Percentiles rank a stretch among this genome's conserved stretches.
Evolutionary conservation across 208 protist genomes (phyloP).

Genomic region (Acanthamoeba culbertsoni): DNA sequence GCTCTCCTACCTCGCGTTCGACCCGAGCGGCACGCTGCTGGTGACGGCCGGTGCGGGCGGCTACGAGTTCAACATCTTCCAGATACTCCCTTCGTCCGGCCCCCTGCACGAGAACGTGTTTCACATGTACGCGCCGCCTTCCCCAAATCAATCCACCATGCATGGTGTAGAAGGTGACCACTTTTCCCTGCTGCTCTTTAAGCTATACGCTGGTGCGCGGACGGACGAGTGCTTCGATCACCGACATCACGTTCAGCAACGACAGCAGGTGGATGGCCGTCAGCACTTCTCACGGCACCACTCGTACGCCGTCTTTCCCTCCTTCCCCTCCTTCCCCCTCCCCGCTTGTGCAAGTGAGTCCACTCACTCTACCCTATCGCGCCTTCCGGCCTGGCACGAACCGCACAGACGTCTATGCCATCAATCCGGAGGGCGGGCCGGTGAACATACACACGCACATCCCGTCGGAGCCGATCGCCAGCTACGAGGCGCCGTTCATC

Average conservation of each 20-base stretch:
- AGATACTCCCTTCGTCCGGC: not conserved
- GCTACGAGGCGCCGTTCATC: slow-evolving; percentile 35
- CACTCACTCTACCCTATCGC: not conserved
- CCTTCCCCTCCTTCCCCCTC: no score
- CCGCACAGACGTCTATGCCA: slow-evolving; percentile 40
- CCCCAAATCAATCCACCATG: not conserved
- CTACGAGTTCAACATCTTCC: slow-evolving; percentile 55
- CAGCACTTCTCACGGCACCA: not conserved
- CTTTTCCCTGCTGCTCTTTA: no score
- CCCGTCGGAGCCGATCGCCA: slow-evolving; percentile 1
- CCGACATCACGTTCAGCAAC: slow-evolving; percentile 40
- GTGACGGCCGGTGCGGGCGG: not conserved
- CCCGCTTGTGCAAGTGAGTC: not conserved
- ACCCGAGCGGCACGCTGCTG: slow-evolving; percentile 43
- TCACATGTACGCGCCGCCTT: not conserved
- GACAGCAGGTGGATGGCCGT: slow-evolving; percentile 46
- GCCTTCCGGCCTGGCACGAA: not conserved
- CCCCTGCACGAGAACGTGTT: not conserved
- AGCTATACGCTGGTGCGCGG: not conserved
- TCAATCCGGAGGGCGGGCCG: slow-evolving; percentile 38
- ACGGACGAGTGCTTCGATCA: not conserved
- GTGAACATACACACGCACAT: slow-evolving; percentile 59
- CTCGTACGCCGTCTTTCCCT: not conserved
- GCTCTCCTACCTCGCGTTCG: not conserved
- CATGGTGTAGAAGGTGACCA: no score